Base-by-base conservation (phyloP, 371 early-diverging fungal species). In the Mortierella sp. region DNA sequence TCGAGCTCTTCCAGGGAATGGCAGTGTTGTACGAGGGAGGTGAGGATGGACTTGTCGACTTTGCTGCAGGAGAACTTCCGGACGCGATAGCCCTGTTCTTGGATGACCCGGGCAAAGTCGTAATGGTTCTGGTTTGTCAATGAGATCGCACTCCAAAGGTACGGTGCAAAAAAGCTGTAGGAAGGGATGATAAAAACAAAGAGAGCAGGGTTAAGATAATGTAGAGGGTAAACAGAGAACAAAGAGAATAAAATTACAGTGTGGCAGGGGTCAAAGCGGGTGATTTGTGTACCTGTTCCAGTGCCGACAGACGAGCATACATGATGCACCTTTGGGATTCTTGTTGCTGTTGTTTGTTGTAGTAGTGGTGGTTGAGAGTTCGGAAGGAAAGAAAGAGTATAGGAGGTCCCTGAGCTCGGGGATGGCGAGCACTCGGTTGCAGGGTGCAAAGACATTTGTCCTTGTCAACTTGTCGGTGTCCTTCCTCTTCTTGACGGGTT, bases 291-390 rank as follows among this genome's bases (percentile, higher is more conserved):
- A 63, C 63, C 35, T 63, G 63, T 63, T 35, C 63, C 63, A 63
- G 63, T 63, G 32, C 11, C 63, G 32, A 35, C 63, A 63, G 63
- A 29, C 63, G 16, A 63, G 63, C 63, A 63, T 63, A 32, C 63
- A 63, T 35, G 63, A 27, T 27, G 63, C 32, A 4, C 16, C 18
- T 1, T 14, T 63, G 18, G 32, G 35, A 18, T 32, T 63, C 16
- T 63, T 29, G 35, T 6, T 35, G 35, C 0, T 51, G 18, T 51
- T 51, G 21, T 4, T 48, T 51, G 51, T 21, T 21, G 21, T 21
- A 14, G 48, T 46, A 2, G 14, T 12, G 5, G 18, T 51, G 51
- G 21, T 51, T 14, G 48, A 11, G 16, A 27, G 58, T 58, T 29
- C 29, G 29, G 27, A 27, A n/a, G 58, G 29, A 11, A 63, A 35